phyloP scores from a whole-genome alignment of 768 basidiomycete genomes.

The Cystofilobasidium ferigula region DNA sequence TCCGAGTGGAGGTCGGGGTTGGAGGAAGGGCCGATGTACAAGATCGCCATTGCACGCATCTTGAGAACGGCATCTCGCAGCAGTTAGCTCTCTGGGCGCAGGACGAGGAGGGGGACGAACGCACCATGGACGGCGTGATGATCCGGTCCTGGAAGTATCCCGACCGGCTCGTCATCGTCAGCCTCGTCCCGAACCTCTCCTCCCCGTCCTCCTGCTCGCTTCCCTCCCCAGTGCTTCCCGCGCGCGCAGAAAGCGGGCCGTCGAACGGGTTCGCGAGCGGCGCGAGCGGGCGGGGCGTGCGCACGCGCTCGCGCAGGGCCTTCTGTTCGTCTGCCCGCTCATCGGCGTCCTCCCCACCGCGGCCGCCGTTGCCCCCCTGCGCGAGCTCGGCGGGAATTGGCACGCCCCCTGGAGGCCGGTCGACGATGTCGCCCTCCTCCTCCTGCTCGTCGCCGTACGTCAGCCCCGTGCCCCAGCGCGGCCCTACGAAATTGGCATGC shows the following conservation, averaged over 20 bases:
- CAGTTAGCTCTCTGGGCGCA: not conserved
- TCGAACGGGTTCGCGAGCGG: not conserved
- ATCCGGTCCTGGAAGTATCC: conserved; percentile 90
- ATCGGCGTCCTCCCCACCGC: conserved; percentile 49
- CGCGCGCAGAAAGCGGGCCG: too few relatives aligned
- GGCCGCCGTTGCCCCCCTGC: conserved; percentile 32
- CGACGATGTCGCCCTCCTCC: not conserved
- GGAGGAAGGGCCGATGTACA: conserved; percentile 86
- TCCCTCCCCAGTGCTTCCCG: too few relatives aligned
- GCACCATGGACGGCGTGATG: conserved; percentile 89
- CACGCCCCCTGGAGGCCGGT: too few relatives aligned
- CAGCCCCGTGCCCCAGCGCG: not conserved
- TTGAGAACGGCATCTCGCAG: conserved; percentile 36
- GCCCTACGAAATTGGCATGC: too few relatives aligned
- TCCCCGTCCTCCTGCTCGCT: conserved; percentile 25
- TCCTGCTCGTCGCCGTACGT: not conserved
- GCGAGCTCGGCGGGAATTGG: not conserved
- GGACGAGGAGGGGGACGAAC: conserved; percentile 35
- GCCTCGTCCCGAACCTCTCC: conserved; percentile 56
- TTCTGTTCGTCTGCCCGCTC: conserved; percentile 55
- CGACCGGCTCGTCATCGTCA: conserved; percentile 90
- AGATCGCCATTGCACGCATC: conserved; percentile 99
- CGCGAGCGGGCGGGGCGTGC: conserved; percentile 7
- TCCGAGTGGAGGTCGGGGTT: conserved; percentile 91
- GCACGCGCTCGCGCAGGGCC: conserved; percentile 60